Evolutionary conservation across 129 eudicot species (phyloP).

Genomic region (Chrysanthemum seticuspe): DNA sequence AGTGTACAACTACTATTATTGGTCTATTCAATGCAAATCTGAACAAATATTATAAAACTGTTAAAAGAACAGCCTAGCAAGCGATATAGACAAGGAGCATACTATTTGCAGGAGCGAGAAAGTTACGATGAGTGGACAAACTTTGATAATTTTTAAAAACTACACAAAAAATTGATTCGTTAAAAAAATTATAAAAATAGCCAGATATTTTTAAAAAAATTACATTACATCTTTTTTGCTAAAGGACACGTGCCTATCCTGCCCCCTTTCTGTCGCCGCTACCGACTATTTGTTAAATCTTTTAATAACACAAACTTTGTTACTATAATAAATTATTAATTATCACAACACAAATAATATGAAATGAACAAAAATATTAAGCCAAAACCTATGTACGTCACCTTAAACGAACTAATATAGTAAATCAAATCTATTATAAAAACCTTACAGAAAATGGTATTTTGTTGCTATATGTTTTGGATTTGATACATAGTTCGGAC

Average conservation of each 20-base stretch:
- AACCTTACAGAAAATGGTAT: constrained; percentile 16
- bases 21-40: constrained; percentile 8
- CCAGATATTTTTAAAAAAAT: no score
- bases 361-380: background rate
- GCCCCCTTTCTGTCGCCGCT: no score
- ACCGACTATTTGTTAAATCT: no score
- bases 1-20: background rate
- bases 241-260: no score
- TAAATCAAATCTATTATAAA: background rate
- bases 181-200: no score
- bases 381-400: background rate
- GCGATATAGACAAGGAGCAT: background rate
- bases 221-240: no score
- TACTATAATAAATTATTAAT: no score
- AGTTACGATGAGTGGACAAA: background rate
- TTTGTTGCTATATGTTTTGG: constrained; percentile 23
- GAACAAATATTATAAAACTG: background rate
- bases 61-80: background rate
- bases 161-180: no score
- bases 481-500: constrained; percentile 19
- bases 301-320: no score
- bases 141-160: no score
- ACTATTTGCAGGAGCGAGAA: background rate
- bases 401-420: background rate
- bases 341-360: no score